These are phyloP conservation scores for Ustilago loliicola DNA, from an alignment of 1,284 basidiomycete genomes.

Conservation along the genomic window DNA sequence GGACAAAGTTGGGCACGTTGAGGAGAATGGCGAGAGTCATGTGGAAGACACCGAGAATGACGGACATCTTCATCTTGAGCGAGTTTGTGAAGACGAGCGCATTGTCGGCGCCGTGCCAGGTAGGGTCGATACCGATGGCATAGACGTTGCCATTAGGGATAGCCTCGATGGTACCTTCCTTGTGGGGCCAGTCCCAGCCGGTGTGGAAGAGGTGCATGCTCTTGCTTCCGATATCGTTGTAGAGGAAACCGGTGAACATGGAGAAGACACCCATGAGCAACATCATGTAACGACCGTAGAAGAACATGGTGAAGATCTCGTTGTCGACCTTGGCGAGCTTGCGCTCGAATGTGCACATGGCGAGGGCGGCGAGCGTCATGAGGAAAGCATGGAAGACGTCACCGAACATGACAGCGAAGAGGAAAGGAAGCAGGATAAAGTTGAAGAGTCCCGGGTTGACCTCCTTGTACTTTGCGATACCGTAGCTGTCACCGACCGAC, in stretches of 20 bases:
- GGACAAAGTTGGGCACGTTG: conserved; percentile 93
- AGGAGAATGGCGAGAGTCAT: conserved; percentile 98
- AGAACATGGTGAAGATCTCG: conserved; percentile 92
- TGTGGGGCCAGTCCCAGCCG: conserved; percentile 84
- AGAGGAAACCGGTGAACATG: conserved; percentile 91
- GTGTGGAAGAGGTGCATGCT: conserved; percentile 88
- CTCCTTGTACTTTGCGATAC: conserved; percentile 94
- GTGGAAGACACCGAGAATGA: conserved; percentile 95
- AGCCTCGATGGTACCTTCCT: conserved; percentile 62
- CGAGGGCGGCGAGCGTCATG: conserved; percentile 81
- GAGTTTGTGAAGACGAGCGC: conserved; percentile 95
- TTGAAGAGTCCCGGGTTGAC: conserved; percentile 97
- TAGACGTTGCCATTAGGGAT: conserved; percentile 78
- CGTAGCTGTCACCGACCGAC: conserved; percentile 97
- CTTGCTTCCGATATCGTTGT: conserved; percentile 99
- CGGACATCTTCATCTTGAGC: conserved; percentile 99
- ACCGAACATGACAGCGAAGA: conserved; percentile 99
- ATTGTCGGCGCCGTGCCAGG: conserved; percentile 95
- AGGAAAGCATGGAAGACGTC: conserved; percentile 96
- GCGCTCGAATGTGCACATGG: conserved; percentile 88
- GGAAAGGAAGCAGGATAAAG: conserved; percentile 94
- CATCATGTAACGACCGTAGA: conserved; percentile 98
- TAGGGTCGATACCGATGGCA: conserved; percentile 93
- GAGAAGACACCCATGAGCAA: conserved; percentile 96
- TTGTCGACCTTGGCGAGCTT: conserved; percentile 82